These are phyloP conservation scores for Fusarium globosum DNA, from an alignment of 2,329 filamentous ascomycete species.

Conservation along the genomic window DNA sequence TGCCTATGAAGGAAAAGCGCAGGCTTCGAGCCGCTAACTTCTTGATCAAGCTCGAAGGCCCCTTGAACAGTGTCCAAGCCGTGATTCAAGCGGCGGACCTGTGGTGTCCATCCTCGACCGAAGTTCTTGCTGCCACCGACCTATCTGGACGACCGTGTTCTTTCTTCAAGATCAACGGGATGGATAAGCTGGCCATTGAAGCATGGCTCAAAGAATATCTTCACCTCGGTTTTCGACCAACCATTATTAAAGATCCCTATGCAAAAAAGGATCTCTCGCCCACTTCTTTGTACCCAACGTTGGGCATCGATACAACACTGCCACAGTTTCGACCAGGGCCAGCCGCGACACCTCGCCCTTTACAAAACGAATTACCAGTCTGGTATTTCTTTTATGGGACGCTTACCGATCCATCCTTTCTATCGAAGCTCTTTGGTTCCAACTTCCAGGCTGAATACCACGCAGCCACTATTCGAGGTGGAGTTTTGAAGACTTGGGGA, in stretches of 20 bases:
- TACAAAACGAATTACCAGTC: constrained; percentile 5
- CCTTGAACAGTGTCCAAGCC: neutral
- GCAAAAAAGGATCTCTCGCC: neutral
- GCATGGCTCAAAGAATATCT: rapidly evolving
- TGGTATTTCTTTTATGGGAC: constrained; percentile 22
- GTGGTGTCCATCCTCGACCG: too few relatives aligned
- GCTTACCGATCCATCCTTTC: neutral
- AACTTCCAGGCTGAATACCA: neutral
- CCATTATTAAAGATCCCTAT: neutral
- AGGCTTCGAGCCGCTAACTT: neutral
- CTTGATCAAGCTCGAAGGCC: constrained; percentile 5
- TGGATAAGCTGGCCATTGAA: neutral
- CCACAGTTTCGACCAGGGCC: neutral
- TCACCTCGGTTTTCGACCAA: neutral
- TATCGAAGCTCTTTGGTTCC: neutral
- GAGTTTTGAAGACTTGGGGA: neutral
- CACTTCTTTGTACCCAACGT: neutral
- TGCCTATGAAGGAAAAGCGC: neutral
- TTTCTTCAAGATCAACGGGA: constrained; percentile 7
- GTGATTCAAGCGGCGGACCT: neutral
- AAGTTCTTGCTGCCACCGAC: neutral
- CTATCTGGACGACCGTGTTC: neutral
- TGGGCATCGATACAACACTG: constrained; percentile 15
- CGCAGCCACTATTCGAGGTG: neutral
- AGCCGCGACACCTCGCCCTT: neutral